A percentile compares a stretch with the other conserved stretches of the same genome.
Evolutionary conservation across 2,329 filamentous ascomycete species (phyloP).

Genomic region (Ambrosiella xylebori): DNA sequence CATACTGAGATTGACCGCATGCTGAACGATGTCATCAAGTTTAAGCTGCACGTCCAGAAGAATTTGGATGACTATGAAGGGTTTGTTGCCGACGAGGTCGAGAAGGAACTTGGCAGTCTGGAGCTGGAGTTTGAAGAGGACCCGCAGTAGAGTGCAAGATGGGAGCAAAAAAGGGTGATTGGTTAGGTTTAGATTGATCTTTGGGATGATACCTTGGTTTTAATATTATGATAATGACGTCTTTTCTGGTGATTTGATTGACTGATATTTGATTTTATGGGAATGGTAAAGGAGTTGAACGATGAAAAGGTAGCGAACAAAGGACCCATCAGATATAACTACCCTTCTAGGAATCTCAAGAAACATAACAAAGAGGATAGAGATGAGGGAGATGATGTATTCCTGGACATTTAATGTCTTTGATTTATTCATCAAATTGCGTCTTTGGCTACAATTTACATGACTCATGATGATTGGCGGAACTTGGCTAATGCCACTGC

Average conservation of each 20-base stretch:
- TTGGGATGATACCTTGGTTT: neutral
- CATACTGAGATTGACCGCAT: slow-evolving; percentile 93
- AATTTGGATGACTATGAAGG: slow-evolving; percentile 84
- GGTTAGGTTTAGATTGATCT: neutral
- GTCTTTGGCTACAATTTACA: too few species aligned
- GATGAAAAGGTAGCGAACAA: too few species aligned
- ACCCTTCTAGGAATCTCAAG: too few species aligned
- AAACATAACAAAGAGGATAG: too few species aligned
- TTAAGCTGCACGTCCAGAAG: slow-evolving; percentile 94
- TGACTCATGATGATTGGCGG: slow-evolving; percentile 21
- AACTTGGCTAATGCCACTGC: slow-evolving; percentile 44
- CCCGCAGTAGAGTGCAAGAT: neutral
- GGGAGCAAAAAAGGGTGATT: neutral
- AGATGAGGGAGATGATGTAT: too few species aligned
- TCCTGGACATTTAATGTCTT: too few species aligned
- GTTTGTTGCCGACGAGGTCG: slow-evolving; percentile 86
- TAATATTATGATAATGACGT: neutral
- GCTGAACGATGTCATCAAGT: slow-evolving; percentile 92
- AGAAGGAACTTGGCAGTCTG: slow-evolving; percentile 58
- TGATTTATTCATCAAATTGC: too few species aligned
- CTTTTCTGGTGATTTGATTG: neutral
- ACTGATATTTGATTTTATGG: too few species aligned
- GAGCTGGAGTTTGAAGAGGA: slow-evolving; percentile 21
- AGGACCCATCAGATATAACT: too few species aligned
- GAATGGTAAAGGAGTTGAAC: too few species aligned